Evolutionary conservation across 2,329 filamentous ascomycete species (phyloP).

Genomic region (Fusarium nanum): DNA sequence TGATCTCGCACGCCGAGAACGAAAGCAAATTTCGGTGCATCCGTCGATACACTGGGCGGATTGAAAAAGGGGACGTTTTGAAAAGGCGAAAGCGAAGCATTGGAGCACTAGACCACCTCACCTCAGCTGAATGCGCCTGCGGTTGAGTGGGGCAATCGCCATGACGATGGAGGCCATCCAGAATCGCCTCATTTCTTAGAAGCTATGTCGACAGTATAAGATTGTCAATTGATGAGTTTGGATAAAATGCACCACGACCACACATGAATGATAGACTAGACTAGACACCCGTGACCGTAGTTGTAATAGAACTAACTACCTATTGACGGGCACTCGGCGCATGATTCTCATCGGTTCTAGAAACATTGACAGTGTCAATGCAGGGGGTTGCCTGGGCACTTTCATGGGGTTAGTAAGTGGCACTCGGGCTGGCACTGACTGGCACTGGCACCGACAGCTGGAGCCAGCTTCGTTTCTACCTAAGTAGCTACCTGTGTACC

Average conservation of each 20-base stretch:
- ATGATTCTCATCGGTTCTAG: constrained; percentile 47
- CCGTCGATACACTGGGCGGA: neutral
- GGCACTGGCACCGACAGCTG: constrained; percentile 17
- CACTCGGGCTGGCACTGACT: constrained; percentile 26
- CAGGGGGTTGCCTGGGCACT: constrained; percentile 41
- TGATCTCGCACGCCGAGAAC: neutral
- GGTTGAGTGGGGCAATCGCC: constrained; percentile 39
- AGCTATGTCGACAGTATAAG: constrained; percentile 2
- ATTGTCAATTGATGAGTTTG: constrained; percentile 4
- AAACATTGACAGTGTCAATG: constrained; percentile 42
- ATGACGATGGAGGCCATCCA: constrained; percentile 31
- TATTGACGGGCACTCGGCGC: constrained; percentile 8
- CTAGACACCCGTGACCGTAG: neutral
- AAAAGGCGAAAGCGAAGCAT: constrained; percentile 3
- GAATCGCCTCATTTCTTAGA: constrained; percentile 12
- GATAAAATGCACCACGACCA: neutral
- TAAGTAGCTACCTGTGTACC: constrained; percentile 13
- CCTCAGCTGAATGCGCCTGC: constrained; percentile 34
- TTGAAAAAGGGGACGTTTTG: constrained; percentile 11
- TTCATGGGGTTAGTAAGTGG: constrained; percentile 9
- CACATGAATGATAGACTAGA: neutral
- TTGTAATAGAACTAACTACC: neutral
- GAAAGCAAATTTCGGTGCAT: neutral
- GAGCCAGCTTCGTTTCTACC: constrained; percentile 29
- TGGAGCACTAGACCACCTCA: constrained; percentile 44